Evolutionary conservation across 352 stramenopile genomes (phyloP), one percentile per base, ranked within the genome.

Genomic region (Phytophthora niederhauseri): DNA sequence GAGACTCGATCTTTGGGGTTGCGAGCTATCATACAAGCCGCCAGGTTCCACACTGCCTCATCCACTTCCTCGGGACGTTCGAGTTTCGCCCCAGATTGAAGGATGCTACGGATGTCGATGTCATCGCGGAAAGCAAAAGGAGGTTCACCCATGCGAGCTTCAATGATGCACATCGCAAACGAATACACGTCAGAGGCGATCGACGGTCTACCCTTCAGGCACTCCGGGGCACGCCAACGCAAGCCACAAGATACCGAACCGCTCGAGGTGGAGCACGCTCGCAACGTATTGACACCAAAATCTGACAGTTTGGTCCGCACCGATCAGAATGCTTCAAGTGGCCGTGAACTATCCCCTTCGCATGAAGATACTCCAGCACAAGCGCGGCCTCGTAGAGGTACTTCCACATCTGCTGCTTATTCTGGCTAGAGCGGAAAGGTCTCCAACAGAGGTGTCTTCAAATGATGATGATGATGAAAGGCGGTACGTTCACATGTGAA

Each of bases 261-360:
- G 55, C 7, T 30, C 8, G 34, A 43, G 14, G 8, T 17, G 14
- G 11, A 43, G 34, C 34, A 43, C 34, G 3, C 15, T 36, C 22
- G 12, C 22, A 54, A 26, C 36, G 51, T 19, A 73, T 57, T 0
- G 4, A 43, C 4, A 43, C 66, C 76, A 64, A 80, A 76, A 30
- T 78, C 76, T 0, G 60, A 43, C 1, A 80, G 12, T 43, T 76
- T 70, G 2, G 15, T 68, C 60, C 4, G 62, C 41, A 22, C 53
- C 88, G 0, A 75, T 53, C 3, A 75, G 52, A 8, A 68, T 43
- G 76, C 68, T 93, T 94, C 19, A 97, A 72, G 50, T 96, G 85
- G 3, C 84, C 77, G 58, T 97, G 89, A 4, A 96, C 66, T 17
- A 90, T 56, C 8, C 59, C 8, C 58, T 61, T 52, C 52, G 60